These are phyloP conservation scores for bread wheat (Triticum aestivum) DNA, from an alignment of 176 grass and related monocot genomes.

Conservation along the genomic window DNA sequence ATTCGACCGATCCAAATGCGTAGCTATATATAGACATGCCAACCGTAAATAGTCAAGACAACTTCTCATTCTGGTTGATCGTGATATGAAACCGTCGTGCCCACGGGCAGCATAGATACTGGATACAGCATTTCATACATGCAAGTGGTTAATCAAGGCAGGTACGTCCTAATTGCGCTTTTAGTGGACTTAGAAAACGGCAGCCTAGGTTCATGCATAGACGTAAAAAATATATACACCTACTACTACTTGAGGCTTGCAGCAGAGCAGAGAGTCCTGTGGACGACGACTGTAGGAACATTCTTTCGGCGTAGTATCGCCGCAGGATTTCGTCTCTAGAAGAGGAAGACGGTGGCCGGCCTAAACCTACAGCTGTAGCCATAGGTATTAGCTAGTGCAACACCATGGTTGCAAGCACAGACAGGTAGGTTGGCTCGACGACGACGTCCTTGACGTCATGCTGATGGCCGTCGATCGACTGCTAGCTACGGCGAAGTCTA, in stretches of 20 bases:
- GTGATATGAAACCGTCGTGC: neutral
- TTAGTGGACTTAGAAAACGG: too few relatives aligned
- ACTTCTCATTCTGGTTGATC: neutral
- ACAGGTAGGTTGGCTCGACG: neutral
- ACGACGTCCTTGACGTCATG: conserved; percentile 40
- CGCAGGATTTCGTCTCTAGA: neutral
- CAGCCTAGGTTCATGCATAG: too few relatives aligned
- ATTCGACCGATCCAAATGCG: neutral
- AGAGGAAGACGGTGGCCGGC: conserved; percentile 34
- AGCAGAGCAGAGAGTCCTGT: neutral
- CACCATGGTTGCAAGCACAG: too few relatives aligned
- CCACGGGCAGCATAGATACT: neutral
- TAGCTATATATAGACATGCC: neutral
- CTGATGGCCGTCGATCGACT: neutral
- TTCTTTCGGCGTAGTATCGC: neutral
- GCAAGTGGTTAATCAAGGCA: neutral
- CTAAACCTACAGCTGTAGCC: neutral
- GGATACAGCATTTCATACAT: neutral
- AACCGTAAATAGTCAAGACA: neutral
- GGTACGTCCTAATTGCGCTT: neutral
- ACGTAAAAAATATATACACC: too few relatives aligned
- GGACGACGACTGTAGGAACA: neutral
- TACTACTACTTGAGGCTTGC: neutral
- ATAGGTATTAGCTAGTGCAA: too few relatives aligned
- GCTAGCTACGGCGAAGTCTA: neutral